These are phyloP conservation scores for Casuarina equisetifolia DNA, from an alignment of 306 rosid species.

Conservation along the genomic window DNA sequence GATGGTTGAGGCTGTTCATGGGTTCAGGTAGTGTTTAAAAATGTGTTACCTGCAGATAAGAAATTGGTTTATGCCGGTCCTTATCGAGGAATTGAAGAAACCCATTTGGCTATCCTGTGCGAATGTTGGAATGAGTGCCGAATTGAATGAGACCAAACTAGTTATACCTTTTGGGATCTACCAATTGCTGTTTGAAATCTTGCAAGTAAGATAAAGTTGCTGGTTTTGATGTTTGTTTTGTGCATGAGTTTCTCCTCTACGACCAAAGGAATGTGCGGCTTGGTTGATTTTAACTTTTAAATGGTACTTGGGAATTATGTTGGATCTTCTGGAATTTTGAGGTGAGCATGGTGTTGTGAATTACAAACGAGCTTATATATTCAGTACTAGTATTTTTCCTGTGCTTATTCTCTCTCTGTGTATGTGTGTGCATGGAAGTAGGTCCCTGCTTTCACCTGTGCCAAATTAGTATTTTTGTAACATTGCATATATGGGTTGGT, in stretches of 20 bases:
- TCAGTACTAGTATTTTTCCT: not conserved
- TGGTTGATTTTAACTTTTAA: not conserved
- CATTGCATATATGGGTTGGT: not conserved
- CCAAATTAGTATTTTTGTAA: constrained; percentile 10
- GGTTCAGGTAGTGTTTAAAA: not conserved
- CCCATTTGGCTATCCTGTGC: not conserved
- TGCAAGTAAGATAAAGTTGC: not conserved
- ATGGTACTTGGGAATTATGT: not conserved
- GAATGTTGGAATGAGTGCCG: not conserved
- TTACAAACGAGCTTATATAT: not conserved
- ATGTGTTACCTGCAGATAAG: not conserved
- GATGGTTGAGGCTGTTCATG: not conserved
- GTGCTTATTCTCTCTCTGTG: not conserved
- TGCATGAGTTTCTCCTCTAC: not conserved
- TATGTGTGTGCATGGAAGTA: constrained; percentile 7
- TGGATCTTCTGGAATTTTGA: not conserved
- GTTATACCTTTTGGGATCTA: no score
- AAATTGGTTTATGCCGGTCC: not conserved
- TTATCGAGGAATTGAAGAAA: not conserved
- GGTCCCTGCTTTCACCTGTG: constrained; percentile 5
- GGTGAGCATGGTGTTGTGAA: not conserved
- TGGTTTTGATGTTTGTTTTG: not conserved
- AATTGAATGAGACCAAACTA: not conserved
- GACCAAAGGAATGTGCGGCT: not conserved
- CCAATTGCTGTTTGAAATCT: not conserved